Evolutionary conservation across 306 rosid genomes (phyloP), one percentile per base, ranked within the genome.

Genomic region (Pyrus pyrifolia): DNA sequence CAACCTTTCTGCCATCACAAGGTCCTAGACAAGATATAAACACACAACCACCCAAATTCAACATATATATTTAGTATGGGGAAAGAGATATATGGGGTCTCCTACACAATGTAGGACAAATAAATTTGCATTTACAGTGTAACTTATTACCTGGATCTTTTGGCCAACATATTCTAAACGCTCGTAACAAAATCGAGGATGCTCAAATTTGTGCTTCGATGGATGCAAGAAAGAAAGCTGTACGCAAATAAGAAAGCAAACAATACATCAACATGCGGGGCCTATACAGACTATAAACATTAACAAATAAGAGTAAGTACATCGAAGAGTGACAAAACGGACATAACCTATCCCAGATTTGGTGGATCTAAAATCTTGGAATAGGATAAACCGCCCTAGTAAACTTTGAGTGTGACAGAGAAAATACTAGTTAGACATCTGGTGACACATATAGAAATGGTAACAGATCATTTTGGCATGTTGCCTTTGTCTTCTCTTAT

Each of bases 161-260:
- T 91, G 96, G 80, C 99, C 99, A 61, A 92, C 25, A 62, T 92
- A 95, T 85, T 95, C 97, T 74, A 91, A 81, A 62, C 97, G 91
- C 86, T 95, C 97, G 8, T 85, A 95, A 87, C 97, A 95, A 81
- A 95, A 90, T 57, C 97, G 97, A 65, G 98, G 98, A 74, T 95
- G 99, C 85, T 95, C 97, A 78, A 92, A 92, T 78, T 95, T 95
- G 87, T 85, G 74, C 85, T 89, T 95, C 10, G 99, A 95, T 23
- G 98, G 99, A 87, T 95, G 99, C 90, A 92, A 67, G 83, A 90
- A 89, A 75, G 90, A 88, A 62, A 95, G 96, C 93, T 95, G 96
- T 81, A 83, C 51, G 68, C n/a, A 73, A 78, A 81, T 55, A 67
- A 71, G 68, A 68, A 46, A 72, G 45, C 55, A 85, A 82, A 59